Conservation (phyloP, 495 filamentous ascomycete species). For the Penicillium canariense region DNA sequence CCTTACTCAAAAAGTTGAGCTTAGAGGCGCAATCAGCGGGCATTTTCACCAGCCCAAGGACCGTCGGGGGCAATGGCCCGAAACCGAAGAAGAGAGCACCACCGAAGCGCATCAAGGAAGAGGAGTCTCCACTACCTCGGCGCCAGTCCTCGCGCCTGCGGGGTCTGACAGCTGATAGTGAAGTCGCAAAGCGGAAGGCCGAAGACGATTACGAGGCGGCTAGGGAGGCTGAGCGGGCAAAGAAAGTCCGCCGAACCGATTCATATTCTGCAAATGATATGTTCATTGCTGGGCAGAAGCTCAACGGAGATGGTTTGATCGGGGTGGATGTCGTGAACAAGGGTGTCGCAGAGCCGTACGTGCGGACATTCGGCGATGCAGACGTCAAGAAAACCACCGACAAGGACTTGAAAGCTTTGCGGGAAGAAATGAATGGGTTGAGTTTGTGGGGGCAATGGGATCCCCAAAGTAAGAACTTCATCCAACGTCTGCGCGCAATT, state of each 20-base stretch:
- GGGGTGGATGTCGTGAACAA: constrained; percentile 58
- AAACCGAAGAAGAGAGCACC: constrained; percentile 50
- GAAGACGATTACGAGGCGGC: constrained; percentile 67
- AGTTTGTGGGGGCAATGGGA: constrained; percentile 78
- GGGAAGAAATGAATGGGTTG: constrained; percentile 77
- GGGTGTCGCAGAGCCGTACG: constrained; percentile 70
- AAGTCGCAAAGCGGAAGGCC: constrained; percentile 74
- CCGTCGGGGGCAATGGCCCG: constrained; percentile 22
- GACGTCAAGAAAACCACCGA: constrained; percentile 81
- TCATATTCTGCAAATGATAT: constrained; percentile 74
- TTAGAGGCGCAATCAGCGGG: constrained; percentile 54
- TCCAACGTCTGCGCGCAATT: neutral
- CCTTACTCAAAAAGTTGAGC: constrained; percentile 57
- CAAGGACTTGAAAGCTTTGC: constrained; percentile 68
- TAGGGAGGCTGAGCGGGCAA: constrained; percentile 61
- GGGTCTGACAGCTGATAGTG: constrained; percentile 67
- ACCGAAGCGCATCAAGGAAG: constrained; percentile 48
- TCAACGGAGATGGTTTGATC: constrained; percentile 41
- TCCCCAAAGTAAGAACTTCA: constrained; percentile 60
- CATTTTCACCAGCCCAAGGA: constrained; percentile 41
- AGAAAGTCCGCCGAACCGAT: constrained; percentile 68
- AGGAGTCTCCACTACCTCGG: constrained; percentile 48
- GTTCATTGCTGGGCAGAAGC: constrained; percentile 71
- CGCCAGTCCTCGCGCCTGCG: constrained; percentile 65
- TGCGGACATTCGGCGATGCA: constrained; percentile 75